These are phyloP conservation scores for Emydomyces testavorans DNA, from an alignment of 2,329 filamentous ascomycete species.

Conservation along the genomic window DNA sequence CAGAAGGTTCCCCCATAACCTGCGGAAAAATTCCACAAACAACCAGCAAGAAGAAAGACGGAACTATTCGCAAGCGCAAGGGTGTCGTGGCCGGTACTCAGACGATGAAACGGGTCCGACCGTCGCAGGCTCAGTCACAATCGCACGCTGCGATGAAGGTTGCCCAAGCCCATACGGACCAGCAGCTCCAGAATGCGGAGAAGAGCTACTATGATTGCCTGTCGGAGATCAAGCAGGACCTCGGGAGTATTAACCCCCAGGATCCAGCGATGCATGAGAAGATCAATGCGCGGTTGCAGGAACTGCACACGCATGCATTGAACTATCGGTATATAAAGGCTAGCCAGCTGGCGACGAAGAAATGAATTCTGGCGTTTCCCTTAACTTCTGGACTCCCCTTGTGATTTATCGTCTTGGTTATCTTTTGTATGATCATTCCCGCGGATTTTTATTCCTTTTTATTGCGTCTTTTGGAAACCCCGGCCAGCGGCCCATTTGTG, in stretches of 20 bases:
- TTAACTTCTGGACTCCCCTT: background rate
- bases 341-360: constrained; percentile 29
- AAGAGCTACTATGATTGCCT: constrained; percentile 35
- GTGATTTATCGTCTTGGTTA: background rate
- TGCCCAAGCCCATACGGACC: constrained; percentile 26
- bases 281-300: constrained; percentile 36
- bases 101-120: constrained; percentile 35
- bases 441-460: constrained; percentile 1
- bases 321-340: constrained; percentile 35
- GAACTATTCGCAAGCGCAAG: constrained; percentile 30
- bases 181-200: constrained; percentile 34
- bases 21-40: constrained; percentile 16
- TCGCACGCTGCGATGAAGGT: constrained; percentile 29
- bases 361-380: constrained; percentile 1
- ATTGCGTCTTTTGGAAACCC: background rate
- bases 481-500: background rate
- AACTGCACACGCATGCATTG: constrained; percentile 33
- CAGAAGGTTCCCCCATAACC: constrained; percentile 29
- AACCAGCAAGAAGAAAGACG: constrained; percentile 28
- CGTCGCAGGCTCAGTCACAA: constrained; percentile 27
- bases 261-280: constrained; percentile 34
- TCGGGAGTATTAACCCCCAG: constrained; percentile 31
- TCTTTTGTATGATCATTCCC: constrained; percentile 7
- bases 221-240: constrained; percentile 30
- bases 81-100: constrained; percentile 27